Evolutionary conservation across 1,284 basidiomycete species (phyloP).

Genomic region (Melampsora abietis-canadensis): DNA sequence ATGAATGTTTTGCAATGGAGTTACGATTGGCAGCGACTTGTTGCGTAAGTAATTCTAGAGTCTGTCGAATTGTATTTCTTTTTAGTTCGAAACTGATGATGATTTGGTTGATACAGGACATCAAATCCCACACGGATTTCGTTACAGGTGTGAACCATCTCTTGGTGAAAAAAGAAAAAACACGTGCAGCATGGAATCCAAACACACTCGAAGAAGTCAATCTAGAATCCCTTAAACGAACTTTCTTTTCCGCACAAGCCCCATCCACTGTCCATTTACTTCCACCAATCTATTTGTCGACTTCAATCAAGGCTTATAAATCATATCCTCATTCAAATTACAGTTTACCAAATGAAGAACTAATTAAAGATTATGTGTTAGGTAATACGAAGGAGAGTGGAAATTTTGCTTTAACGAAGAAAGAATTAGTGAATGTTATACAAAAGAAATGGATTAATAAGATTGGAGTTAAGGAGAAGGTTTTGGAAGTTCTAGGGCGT

Average conservation of each 20-base stretch:
- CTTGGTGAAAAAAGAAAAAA: conserved; percentile 63
- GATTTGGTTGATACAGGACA: conserved; percentile 54
- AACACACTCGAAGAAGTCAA: conserved; percentile 62
- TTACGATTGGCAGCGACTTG: conserved; percentile 72
- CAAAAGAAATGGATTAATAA: conserved; percentile 59
- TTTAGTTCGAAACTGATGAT: background rate
- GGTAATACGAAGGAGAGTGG: conserved; percentile 62
- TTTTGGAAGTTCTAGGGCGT: conserved; percentile 67
- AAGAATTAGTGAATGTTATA: conserved; percentile 64
- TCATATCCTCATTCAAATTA: conserved; percentile 58
- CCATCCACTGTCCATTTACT: conserved; percentile 55
- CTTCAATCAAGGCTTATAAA: conserved; percentile 32
- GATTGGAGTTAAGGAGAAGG: conserved; percentile 68
- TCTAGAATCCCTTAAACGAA: conserved; percentile 58
- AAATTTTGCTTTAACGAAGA: conserved; percentile 61
- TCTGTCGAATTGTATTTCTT: background rate
- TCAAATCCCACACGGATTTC: conserved; percentile 71
- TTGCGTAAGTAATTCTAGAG: conserved; percentile 61
- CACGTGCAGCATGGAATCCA: conserved; percentile 66
- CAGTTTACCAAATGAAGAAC: conserved; percentile 66
- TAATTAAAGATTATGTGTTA: conserved; percentile 63
- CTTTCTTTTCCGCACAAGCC: conserved; percentile 64
- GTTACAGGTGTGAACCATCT: conserved; percentile 71
- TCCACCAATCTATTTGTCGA: conserved; percentile 53
- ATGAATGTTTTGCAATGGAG: conserved; percentile 74